Conservation (phyloP, 495 filamentous ascomycete genomes). For the Penicillium alfredii region DNA sequence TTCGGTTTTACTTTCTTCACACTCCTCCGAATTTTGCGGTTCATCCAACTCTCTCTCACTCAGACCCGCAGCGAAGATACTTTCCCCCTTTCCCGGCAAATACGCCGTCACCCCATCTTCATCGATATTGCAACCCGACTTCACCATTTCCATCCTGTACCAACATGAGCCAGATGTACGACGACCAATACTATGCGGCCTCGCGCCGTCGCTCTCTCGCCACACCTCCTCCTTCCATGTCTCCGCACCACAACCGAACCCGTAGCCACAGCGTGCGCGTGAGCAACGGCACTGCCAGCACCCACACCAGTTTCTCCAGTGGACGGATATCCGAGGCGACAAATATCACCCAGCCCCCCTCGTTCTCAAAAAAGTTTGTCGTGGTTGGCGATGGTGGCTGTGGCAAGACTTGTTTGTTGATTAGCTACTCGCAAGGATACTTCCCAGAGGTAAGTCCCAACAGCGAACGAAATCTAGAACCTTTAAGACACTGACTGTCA, state of each 20-base stretch:
- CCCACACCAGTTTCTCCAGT: constrained; percentile 61
- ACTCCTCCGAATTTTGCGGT: too few species aligned
- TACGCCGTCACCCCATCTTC: too few species aligned
- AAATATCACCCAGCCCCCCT: constrained; percentile 78
- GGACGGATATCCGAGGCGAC: constrained; percentile 68
- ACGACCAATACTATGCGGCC: constrained; percentile 45
- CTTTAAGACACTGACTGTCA: constrained; percentile 8
- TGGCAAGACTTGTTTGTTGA: constrained; percentile 96
- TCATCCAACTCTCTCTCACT: too few species aligned
- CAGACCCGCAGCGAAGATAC: too few species aligned
- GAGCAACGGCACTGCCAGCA: constrained; percentile 80
- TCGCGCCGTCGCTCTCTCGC: constrained; percentile 45
- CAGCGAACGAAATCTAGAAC: neutral
- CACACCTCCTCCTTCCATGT: constrained; percentile 41
- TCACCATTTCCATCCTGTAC: constrained; percentile 8
- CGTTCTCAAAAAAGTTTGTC: constrained; percentile 97
- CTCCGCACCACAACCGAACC: constrained; percentile 45
- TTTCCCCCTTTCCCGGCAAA: too few species aligned
- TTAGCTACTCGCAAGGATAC: constrained; percentile 95
- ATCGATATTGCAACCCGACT: too few species aligned
- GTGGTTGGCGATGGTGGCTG: constrained; percentile 97
- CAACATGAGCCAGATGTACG: constrained; percentile 43
- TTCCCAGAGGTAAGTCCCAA: constrained; percentile 90
- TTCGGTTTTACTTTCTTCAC: constrained; percentile 2
- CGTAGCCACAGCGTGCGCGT: constrained; percentile 56